Conservation (phyloP, 192 early-diverging fungal species). For the Podila epigama region DNA sequence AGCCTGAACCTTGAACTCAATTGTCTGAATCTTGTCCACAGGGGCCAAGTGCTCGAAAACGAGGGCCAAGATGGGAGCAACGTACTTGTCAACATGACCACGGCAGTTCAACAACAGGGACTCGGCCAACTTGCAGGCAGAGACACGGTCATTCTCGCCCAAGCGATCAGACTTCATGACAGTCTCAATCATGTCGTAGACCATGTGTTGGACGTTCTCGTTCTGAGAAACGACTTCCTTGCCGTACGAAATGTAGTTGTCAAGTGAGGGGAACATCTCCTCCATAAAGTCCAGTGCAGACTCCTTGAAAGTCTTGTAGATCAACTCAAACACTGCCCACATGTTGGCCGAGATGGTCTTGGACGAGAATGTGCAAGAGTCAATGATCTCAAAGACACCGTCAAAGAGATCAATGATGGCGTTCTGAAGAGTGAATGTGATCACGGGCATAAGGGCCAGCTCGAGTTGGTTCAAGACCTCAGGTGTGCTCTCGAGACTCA, state of each 20-base stretch:
- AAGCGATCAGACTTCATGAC: conserved; percentile 81
- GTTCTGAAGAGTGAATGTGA: conserved; percentile 82
- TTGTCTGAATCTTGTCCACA: conserved; percentile 65
- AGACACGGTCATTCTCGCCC: conserved; percentile 81
- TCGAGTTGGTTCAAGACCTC: conserved; percentile 86
- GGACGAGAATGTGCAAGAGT: conserved; percentile 83
- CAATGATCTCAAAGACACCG: conserved; percentile 89
- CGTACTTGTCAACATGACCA: conserved; percentile 80
- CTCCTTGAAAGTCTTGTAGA: conserved; percentile 81
- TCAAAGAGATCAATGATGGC: conserved; percentile 80
- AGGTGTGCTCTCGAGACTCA: conserved; percentile 83
- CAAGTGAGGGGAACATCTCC: conserved; percentile 89
- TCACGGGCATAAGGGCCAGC: conserved; percentile 76
- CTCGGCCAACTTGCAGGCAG: conserved; percentile 87
- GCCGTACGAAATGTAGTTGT: conserved; percentile 91
- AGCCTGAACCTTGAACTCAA: conserved; percentile 74
- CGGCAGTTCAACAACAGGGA: conserved; percentile 85
- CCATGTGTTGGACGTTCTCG: conserved; percentile 72
- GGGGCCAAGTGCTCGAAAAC: conserved; percentile 69
- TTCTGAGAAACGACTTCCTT: conserved; percentile 75
- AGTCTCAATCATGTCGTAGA: conserved; percentile 88
- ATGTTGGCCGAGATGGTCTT: conserved; percentile 84
- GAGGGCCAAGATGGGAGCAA: conserved; percentile 76
- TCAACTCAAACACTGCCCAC: conserved; percentile 83
- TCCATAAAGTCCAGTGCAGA: conserved; percentile 89